A percentile compares a stretch with the other conserved stretches of the same genome.
Evolutionary conservation across 306 rosid genomes (phyloP).

Genomic region (Begonia loranthoides): DNA sequence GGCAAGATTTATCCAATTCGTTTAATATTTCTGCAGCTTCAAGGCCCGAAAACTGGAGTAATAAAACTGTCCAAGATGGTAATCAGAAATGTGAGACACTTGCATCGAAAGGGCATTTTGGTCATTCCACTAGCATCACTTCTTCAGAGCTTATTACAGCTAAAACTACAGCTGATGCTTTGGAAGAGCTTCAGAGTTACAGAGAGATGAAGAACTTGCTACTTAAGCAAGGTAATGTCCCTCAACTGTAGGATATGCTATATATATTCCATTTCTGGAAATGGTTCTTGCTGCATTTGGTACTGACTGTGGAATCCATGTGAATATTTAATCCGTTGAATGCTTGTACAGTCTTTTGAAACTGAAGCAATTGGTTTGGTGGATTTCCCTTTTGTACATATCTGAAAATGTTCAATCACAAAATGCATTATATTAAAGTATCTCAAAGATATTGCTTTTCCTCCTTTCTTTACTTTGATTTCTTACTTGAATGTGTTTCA

Average conservation of each 20-base stretch:
- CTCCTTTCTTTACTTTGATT: too few relatives aligned
- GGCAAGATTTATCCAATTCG: constrained; percentile 32
- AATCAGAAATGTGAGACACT: constrained; percentile 12
- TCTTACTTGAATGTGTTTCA: too few relatives aligned
- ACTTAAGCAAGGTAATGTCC: constrained; percentile 17
- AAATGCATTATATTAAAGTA: too few relatives aligned
- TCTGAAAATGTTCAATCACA: too few relatives aligned
- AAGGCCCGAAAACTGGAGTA: constrained; percentile 18
- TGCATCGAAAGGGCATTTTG: constrained; percentile 3
- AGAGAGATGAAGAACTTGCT: constrained; percentile 43
- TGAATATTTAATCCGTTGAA: too few relatives aligned
- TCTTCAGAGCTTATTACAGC: constrained; percentile 21
- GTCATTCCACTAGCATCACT: constrained; percentile 15
- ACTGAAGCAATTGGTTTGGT: too few relatives aligned
- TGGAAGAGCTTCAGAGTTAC: constrained; percentile 61
- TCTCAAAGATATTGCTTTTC: too few relatives aligned
- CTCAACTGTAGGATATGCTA: neutral
- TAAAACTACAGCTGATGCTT: constrained; percentile 57
- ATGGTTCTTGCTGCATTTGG: too few relatives aligned
- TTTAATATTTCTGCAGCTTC: constrained; percentile 16
- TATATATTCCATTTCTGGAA: too few relatives aligned
- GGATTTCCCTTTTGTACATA: too few relatives aligned
- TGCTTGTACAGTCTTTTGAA: too few relatives aligned
- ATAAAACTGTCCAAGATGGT: constrained; percentile 16
- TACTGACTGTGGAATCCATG: too few relatives aligned